Evolutionary conservation across 148 eudicot genomes (phyloP).

Genomic region (Cornus controversa): DNA sequence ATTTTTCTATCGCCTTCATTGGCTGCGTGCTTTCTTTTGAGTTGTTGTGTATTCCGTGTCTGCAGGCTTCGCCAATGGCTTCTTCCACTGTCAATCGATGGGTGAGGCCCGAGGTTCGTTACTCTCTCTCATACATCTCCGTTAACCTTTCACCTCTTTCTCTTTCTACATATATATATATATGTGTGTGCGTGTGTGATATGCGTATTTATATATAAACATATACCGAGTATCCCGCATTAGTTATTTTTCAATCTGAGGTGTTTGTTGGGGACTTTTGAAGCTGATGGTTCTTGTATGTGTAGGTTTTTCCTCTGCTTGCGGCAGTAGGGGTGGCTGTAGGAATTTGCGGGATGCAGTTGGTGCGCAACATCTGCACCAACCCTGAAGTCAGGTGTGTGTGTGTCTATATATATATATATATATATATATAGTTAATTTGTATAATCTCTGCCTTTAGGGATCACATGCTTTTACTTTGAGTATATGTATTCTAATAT

Average conservation of each 20-base stretch:
- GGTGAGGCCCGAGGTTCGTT: slow-evolving; percentile 79
- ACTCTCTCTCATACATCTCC: slow-evolving; percentile 11
- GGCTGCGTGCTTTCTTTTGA: not conserved
- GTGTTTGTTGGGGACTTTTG: not conserved
- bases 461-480: too few relatives aligned
- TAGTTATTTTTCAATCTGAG: not conserved
- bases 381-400: slow-evolving; percentile 91
- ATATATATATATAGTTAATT: not conserved
- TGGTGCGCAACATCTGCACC: slow-evolving; percentile 60
- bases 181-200: too few relatives aligned
- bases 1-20: not conserved
- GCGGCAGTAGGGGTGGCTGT: slow-evolving; percentile 76
- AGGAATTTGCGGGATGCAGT: slow-evolving; percentile 72
- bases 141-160: not conserved
- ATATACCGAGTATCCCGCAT: not conserved
- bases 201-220: not conserved
- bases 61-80: slow-evolving; percentile 12
- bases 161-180: not conserved
- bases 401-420: not conserved
- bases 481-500: too few relatives aligned
- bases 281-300: not conserved
- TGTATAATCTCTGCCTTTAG: not conserved
- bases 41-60: not conserved
- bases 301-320: slow-evolving; percentile 73
- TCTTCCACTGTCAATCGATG: slow-evolving; percentile 42